These are phyloP conservation scores for Dittrichia graveolens DNA, from an alignment of 129 eudicot species.

Conservation along the genomic window DNA sequence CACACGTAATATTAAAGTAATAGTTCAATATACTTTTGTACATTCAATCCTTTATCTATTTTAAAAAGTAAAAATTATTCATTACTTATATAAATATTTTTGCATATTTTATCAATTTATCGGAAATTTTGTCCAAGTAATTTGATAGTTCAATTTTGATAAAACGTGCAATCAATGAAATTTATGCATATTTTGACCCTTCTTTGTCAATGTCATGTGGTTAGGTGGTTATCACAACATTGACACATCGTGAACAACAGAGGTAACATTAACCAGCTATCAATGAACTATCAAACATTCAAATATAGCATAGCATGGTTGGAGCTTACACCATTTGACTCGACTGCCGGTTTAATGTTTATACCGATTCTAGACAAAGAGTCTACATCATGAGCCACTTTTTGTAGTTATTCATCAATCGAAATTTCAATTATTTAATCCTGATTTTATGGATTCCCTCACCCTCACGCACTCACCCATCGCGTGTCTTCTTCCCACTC, in stretches of 20 bases:
- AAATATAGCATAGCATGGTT: neutral
- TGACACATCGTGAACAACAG: constrained; percentile 14
- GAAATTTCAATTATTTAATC: no score
- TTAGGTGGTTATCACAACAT: constrained; percentile 6
- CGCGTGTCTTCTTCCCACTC: constrained; percentile 32
- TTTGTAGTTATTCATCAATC: constrained; percentile 23
- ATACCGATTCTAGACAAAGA: constrained; percentile 4
- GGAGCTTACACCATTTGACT: constrained; percentile 19
- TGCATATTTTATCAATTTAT: no score
- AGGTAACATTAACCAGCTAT: constrained; percentile 27
- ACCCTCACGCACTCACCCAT: constrained; percentile 31
- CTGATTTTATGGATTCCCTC: constrained; percentile 14
- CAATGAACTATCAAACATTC: constrained; percentile 13
- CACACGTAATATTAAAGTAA: no score
- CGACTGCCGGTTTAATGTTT: neutral
- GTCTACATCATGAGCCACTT: constrained; percentile 37
- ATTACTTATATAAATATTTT: no score
- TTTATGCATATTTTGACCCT: no score
- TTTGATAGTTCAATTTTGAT: neutral
- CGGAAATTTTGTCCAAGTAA: neutral
- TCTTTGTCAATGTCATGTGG: neutral
- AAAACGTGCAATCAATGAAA: neutral
- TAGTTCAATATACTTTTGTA: no score
- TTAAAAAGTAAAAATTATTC: no score
- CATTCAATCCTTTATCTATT: no score